phyloP scores from a whole-genome alignment of 176 grass and related monocot genomes.

The Phoenix roebelenii region DNA sequence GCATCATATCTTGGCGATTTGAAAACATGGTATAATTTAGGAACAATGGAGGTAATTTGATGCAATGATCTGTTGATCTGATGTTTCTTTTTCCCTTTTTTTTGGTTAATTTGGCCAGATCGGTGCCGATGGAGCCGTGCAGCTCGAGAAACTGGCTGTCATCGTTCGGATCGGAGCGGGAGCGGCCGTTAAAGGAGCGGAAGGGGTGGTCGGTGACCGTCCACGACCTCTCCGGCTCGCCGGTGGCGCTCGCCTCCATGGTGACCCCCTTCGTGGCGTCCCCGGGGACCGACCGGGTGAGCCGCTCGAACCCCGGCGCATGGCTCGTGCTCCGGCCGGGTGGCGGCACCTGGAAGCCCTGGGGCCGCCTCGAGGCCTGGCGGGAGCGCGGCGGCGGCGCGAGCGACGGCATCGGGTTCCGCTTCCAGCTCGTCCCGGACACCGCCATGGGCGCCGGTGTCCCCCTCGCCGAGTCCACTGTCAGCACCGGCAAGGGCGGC shows the following conservation, averaged over 20 bases:
- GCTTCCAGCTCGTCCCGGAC: constrained; percentile 56
- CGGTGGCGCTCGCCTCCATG: constrained; percentile 91
- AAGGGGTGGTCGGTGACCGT: constrained; percentile 99
- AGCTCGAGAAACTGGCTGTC: constrained; percentile 31
- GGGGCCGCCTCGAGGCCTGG: constrained; percentile 93
- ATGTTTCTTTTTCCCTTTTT: not conserved
- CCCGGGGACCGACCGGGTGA: constrained; percentile 64
- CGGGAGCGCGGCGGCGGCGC: constrained; percentile 61
- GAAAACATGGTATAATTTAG: too few relatives aligned
- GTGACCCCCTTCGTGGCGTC: constrained; percentile 89
- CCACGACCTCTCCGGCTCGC: constrained; percentile 86
- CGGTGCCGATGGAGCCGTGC: constrained; percentile 25
- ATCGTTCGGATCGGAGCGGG: constrained; percentile 35
- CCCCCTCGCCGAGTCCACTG: constrained; percentile 44
- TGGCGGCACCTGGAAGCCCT: constrained; percentile 82
- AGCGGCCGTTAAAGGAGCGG: constrained; percentile 48
- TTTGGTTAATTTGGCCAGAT: constrained; percentile 15
- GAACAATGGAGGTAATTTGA: too few relatives aligned
- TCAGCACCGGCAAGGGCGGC: constrained; percentile 59
- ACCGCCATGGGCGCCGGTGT: constrained; percentile 50
- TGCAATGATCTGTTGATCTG: too few relatives aligned
- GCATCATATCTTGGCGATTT: too few relatives aligned
- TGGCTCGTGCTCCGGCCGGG: constrained; percentile 91
- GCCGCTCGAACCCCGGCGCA: constrained; percentile 85
- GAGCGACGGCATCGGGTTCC: constrained; percentile 64